Evolutionary conservation across 805 yeast genomes (phyloP).

Genomic region (Yarrowia deformans): DNA sequence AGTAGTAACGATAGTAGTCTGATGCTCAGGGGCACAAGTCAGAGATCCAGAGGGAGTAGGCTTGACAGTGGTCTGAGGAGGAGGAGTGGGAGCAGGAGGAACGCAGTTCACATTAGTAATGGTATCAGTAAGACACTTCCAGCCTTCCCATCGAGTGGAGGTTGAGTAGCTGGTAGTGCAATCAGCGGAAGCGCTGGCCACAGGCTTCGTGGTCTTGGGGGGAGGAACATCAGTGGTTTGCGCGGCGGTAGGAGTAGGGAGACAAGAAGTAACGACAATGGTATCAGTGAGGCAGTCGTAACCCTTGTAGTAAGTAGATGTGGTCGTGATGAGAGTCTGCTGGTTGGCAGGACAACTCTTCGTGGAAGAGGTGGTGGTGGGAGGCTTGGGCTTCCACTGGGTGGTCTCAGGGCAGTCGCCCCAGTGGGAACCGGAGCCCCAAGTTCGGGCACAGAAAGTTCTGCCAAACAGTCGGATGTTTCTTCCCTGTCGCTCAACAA

Average conservation of each 20-base stretch:
- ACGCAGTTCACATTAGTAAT: background rate
- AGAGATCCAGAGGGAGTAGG: slow-evolving; percentile 1
- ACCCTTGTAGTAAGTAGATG: slow-evolving; percentile 12
- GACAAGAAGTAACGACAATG: slow-evolving; percentile 3
- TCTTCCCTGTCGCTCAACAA: slow-evolving; percentile 25
- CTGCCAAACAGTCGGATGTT: slow-evolving; percentile 29
- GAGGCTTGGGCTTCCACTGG: slow-evolving; percentile 14
- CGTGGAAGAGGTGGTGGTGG: background rate
- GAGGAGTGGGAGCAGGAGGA: slow-evolving; percentile 1
- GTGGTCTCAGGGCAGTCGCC: slow-evolving; percentile 8
- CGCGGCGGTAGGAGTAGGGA: slow-evolving; percentile 1
- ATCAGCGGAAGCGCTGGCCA: background rate
- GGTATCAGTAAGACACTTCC: slow-evolving; percentile 8
- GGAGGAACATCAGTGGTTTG: slow-evolving; percentile 1
- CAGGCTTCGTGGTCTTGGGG: background rate
- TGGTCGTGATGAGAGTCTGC: slow-evolving; percentile 3
- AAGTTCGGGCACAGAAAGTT: slow-evolving; percentile 8
- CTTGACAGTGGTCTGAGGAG: slow-evolving; percentile 10
- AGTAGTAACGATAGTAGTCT: background rate
- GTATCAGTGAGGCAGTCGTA: slow-evolving; percentile 21
- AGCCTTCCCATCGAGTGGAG: slow-evolving; percentile 5
- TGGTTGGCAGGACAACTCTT: slow-evolving; percentile 15
- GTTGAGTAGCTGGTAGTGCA: slow-evolving; percentile 2
- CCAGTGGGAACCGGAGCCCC: slow-evolving; percentile 8
- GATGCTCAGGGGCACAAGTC: slow-evolving; percentile 16